A percentile compares a stretch with the other conserved stretches of the same genome.
Evolutionary conservation across 306 rosid species (phyloP).

Genomic region (Prunus padus): DNA sequence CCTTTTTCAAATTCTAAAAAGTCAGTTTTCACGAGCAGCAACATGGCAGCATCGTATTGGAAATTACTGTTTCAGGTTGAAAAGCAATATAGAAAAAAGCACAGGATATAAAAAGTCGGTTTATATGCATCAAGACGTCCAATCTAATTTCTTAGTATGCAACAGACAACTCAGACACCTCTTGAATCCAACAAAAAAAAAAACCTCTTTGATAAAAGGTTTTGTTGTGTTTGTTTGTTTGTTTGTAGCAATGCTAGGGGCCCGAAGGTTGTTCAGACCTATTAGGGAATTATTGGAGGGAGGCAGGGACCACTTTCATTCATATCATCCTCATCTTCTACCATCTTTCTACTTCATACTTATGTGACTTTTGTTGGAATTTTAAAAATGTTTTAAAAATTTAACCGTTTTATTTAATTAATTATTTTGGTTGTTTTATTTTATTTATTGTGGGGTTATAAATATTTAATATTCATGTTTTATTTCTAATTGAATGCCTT

Average conservation of each 20-base stretch:
- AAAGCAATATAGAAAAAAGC: not conserved
- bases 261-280: not conserved
- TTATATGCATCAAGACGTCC: slow-evolving; percentile 9
- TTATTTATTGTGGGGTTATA: too few relatives aligned
- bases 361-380: slow-evolving; percentile 6
- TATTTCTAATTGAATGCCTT: too few relatives aligned
- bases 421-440: too few relatives aligned
- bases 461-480: too few relatives aligned
- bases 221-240: not conserved
- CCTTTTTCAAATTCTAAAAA: not conserved
- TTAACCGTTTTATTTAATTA: too few relatives aligned
- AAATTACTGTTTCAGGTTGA: not conserved
- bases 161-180: not conserved
- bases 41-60: not conserved
- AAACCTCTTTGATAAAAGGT: not conserved
- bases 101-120: not conserved
- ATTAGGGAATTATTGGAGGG: slow-evolving; percentile 23
- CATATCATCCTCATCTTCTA: slow-evolving; percentile 1
- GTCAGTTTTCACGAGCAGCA: not conserved
- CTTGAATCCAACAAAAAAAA: not conserved
- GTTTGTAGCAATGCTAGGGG: not conserved
- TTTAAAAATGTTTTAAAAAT: too few relatives aligned
- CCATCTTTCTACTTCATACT: slow-evolving; percentile 6
- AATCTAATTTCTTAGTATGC: slow-evolving; percentile 15
- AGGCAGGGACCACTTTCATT: slow-evolving; percentile 15